phyloP scores from a whole-genome alignment of 345 rosid species.

The Raphanus raphanistrum region DNA sequence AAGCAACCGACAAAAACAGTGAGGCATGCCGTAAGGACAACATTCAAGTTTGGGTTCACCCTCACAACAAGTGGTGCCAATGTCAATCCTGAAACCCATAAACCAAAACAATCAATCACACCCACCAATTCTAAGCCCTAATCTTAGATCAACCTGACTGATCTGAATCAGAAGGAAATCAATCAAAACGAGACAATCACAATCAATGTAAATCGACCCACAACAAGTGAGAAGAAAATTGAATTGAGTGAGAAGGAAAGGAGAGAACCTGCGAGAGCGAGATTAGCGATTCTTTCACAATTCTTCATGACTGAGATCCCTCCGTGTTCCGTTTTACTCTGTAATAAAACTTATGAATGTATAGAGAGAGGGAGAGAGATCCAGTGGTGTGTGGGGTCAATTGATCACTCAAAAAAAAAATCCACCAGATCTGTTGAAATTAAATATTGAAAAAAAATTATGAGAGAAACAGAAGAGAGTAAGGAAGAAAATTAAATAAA shows the following conservation, averaged over 20 bases:
- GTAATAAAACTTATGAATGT: background rate
- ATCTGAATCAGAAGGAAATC: conserved; percentile 11
- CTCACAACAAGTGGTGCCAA: conserved; percentile 88
- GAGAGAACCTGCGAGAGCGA: conserved; percentile 77
- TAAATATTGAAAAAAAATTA: background rate
- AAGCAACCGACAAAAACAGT: conserved; percentile 95
- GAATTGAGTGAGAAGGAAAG: background rate
- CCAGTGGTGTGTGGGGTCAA: conserved; percentile 39
- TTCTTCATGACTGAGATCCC: conserved; percentile 57
- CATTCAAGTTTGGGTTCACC: conserved; percentile 91
- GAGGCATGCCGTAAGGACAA: conserved; percentile 84
- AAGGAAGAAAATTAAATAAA: conserved; percentile 17
- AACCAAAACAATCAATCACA: conserved; percentile 3
- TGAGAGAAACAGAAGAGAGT: conserved; percentile 8
- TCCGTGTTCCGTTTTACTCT: conserved; percentile 21
- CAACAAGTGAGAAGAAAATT: background rate
- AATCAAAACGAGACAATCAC: background rate
- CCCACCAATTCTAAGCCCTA: conserved; percentile 19
- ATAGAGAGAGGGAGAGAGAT: conserved; percentile 15
- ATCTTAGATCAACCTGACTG: background rate
- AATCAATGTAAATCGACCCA: background rate
- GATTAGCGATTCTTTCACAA: conserved; percentile 69
- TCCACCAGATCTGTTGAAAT: conserved; percentile 34
- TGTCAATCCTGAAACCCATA: conserved; percentile 66
- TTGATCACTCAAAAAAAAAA: background rate